phyloP scores from a whole-genome alignment of 2,329 filamentous ascomycete species.

The Fusarium chlamydosporum region DNA sequence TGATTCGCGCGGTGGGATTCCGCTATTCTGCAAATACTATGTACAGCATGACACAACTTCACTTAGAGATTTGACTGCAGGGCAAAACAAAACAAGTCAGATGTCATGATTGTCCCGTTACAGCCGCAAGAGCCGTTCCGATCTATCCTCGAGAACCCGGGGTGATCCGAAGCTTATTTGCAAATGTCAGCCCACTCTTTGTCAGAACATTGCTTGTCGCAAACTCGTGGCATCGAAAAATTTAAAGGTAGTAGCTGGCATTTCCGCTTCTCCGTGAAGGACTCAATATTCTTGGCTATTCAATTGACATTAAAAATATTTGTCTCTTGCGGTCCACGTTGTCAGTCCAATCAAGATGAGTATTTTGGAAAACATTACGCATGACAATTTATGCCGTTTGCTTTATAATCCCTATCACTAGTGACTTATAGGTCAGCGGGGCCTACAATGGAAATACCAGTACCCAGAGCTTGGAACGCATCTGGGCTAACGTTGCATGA shows the following conservation, averaged over 20 bases:
- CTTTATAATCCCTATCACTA: neutral
- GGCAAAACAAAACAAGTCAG: neutral
- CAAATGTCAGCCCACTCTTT: slow-evolving; percentile 48
- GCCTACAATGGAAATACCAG: slow-evolving; percentile 10
- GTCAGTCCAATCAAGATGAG: slow-evolving; percentile 2
- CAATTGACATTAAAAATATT: neutral
- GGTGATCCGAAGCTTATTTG: slow-evolving; percentile 42
- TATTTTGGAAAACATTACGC: neutral
- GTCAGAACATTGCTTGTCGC: slow-evolving; percentile 41
- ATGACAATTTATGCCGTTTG: neutral
- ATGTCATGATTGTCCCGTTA: slow-evolving; percentile 25
- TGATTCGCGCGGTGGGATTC: slow-evolving; percentile 30
- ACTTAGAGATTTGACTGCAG: neutral
- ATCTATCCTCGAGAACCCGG: slow-evolving; percentile 42
- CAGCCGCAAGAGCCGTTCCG: slow-evolving; percentile 42
- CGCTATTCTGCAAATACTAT: neutral
- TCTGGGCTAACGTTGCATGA: slow-evolving; percentile 15
- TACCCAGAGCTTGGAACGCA: slow-evolving; percentile 10
- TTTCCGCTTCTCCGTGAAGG: slow-evolving; percentile 50
- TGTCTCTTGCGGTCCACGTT: neutral
- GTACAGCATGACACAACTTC: neutral
- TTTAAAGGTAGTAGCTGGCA: slow-evolving; percentile 29
- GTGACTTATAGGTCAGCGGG: slow-evolving; percentile 21
- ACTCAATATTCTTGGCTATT: neutral
- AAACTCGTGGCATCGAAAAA: slow-evolving; percentile 35